Base-by-base conservation (phyloP, 495 filamentous ascomycete genomes). In the Xylaria intraflava region DNA sequence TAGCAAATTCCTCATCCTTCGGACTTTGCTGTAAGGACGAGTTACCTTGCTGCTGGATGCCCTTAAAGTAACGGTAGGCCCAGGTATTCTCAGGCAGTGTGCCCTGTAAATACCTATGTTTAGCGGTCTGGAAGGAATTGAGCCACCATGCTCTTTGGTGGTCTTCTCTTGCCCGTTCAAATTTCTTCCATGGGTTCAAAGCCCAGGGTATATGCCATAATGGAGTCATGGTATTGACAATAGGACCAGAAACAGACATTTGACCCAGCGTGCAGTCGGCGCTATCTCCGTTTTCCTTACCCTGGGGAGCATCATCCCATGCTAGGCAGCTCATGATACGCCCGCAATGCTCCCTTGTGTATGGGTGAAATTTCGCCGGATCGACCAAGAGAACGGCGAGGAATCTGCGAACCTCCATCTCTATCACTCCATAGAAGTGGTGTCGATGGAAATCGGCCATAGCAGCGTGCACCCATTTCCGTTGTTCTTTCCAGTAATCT, bases 341-440 rank as follows among this genome's bases (percentile, higher is more conserved):
- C 0, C 71, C 71, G 31, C 71, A 71, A 54, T 69, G 70, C 60
- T 76, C 73, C 49, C 73, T 65, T 7, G 70, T 67, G 58, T 74
- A 70, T 16, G 66, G 60, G 27, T 73, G 65, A 55, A 74, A 75
- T n/a, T 69, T 71, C 0, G 62, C 63, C 14, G 73, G 73, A 58
- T 75, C 72, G 20, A 76, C 55, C 1, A 76, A 57, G 22, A 76
- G 51, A 38, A 73, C 51, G 6, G 66, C 71, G 14, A 76, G 66
- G 46, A 64, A 73, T 35, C 72, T 62, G 40, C 64, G 66, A 55
- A 69, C 71, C 59, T 76, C 73, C n/a, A 33, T 56, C 58, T 76
- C 73, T 43, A 73, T 69, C 58, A 75, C 71, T 19, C 73, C 73
- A 53, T 71, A 75, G 50, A 75, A 76, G 56, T 76, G 73, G 46